Conservation (phyloP, 306 rosid genomes). For the Glycine soja region DNA sequence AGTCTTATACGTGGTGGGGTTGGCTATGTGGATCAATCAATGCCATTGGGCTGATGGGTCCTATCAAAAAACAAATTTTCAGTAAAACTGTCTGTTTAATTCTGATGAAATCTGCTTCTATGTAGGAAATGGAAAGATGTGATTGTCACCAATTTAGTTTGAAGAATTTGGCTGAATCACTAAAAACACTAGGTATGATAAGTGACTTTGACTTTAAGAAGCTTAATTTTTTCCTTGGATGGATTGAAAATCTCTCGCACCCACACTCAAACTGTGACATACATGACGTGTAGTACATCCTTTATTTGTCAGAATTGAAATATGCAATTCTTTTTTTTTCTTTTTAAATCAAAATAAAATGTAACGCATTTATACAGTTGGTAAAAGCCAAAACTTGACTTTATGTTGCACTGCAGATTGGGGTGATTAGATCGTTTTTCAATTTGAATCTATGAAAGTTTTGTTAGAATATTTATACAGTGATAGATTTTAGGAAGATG, state of each 20-base stretch:
- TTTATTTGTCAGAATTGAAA: constrained; percentile 20
- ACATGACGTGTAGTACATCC: neutral
- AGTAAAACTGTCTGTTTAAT: constrained; percentile 17
- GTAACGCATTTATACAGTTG: constrained; percentile 20
- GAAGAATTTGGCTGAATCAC: constrained; percentile 76
- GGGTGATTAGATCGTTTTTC: constrained; percentile 19
- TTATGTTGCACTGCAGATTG: constrained; percentile 19
- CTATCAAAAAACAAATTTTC: constrained; percentile 8
- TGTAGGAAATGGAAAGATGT: constrained; percentile 89
- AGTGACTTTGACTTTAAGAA: constrained; percentile 43
- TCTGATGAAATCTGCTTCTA: constrained; percentile 48
- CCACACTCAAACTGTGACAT: constrained; percentile 2
- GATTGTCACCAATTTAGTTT: constrained; percentile 61
- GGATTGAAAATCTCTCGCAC: neutral
- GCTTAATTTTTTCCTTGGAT: constrained; percentile 36
- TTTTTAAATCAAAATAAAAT: neutral
- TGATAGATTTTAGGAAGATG: constrained; percentile 36
- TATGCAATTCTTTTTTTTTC: neutral
- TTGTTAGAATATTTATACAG: constrained; percentile 28
- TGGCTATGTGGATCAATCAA: constrained; percentile 14
- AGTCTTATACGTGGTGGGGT: constrained; percentile 12
- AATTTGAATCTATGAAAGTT: constrained; percentile 15
- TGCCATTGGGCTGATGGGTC: constrained; percentile 18
- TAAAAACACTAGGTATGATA: constrained; percentile 79
- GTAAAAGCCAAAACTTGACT: neutral